Conservation (phyloP, 306 rosid species). For the Pterocarpus macrocarpus region DNA sequence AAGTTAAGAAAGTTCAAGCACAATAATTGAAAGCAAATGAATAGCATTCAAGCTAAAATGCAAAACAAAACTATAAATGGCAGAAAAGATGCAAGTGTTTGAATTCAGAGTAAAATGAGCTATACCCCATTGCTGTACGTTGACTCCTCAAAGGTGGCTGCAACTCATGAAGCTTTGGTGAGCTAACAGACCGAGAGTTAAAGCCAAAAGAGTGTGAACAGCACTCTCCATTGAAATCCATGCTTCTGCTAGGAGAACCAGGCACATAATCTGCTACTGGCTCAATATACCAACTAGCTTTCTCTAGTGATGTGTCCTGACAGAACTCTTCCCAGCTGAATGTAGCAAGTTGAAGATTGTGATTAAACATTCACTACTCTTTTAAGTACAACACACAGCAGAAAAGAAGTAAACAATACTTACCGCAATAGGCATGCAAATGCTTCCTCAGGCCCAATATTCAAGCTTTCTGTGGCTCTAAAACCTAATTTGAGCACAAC, state of each 20-base stretch:
- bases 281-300: constrained; percentile 66
- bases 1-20: constrained; percentile 2
- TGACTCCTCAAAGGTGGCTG: constrained; percentile 64
- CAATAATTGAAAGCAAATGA: constrained; percentile 3
- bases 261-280: constrained; percentile 43
- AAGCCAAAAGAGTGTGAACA: constrained; percentile 58
- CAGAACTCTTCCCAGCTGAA: constrained; percentile 90
- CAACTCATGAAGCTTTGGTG: constrained; percentile 47
- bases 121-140: constrained; percentile 60
- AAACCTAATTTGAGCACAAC: constrained; percentile 66
- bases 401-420: constrained; percentile 45
- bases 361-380: constrained; percentile 21
- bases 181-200: constrained; percentile 41
- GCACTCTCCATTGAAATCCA: constrained; percentile 52
- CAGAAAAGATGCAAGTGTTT: constrained; percentile 3
- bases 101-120: constrained; percentile 11
- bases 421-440: constrained; percentile 73
- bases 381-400: constrained; percentile 28
- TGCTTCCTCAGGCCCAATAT: constrained; percentile 60
- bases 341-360: constrained; percentile 45
- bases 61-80: constrained; percentile 3
- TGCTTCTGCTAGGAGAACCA: constrained; percentile 44
- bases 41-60: constrained; percentile 11
- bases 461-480: constrained; percentile 56
- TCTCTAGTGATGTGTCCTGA: constrained; percentile 78